Base-by-base conservation (phyloP, 176 grass and related monocot species). In the Ampelocalamus luodianensis region DNA sequence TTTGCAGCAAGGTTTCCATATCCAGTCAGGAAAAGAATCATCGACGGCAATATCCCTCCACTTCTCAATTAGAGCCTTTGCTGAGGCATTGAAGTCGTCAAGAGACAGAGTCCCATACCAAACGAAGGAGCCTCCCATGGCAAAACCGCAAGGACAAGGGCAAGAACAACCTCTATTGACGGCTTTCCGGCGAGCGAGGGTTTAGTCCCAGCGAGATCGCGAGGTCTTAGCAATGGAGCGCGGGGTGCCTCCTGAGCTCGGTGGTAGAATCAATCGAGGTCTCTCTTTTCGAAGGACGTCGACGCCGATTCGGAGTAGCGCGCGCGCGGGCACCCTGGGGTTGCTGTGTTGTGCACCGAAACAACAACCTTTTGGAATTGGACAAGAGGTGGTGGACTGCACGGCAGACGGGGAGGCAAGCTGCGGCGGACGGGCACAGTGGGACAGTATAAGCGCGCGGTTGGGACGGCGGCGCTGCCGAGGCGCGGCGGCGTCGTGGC, bases 1-100 rank as follows among this genome's bases (percentile, higher is more conserved):
- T 76, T 64, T 87, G 75, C 53, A 73, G 76, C 81, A 88, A 80
- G 91, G 86, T 18, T 79, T 81, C 96, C 96, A 94, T 3, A 44
- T 54, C 91, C 96, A 99, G 27, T 92, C 71, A 10, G 93, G 93
- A 74, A 94, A 90, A 53, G 40, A 44, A 2, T 79, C 76, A 49
- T 90, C 75, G 8, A 72, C 87, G 34, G 88, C 81, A 36, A 87
- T 81, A 77, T 89, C 86, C 29, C 74, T 87, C 96, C 96, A 96
- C 82, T 62, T 94, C 79, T 85, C 45, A 18, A 85, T 48, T 63
- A 99, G 81, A 62, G 76, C 73, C 77, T 17, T 43, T 5, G 84
- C 93, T 1, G 90, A 95, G 88, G 81, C 42, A 77, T 60, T 79
- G 80, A 99, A 99, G 2, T 83, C 86, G 65, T 72, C 78, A 20